These are phyloP conservation scores for Plasmodium falciparum DNA, from an alignment of 169 alveolate genomes.

Conservation along the genomic window DNA sequence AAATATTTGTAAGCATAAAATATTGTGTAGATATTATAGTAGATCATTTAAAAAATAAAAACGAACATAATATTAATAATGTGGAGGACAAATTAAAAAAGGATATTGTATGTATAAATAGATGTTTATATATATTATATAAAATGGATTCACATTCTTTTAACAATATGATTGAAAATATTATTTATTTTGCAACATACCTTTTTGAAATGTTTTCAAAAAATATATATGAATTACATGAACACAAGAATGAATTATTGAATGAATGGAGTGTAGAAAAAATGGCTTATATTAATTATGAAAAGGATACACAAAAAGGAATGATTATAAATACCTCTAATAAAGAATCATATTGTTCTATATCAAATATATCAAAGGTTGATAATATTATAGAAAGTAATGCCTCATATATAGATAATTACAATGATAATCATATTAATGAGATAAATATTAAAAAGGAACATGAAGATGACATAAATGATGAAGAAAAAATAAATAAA, in stretches of 20 bases:
- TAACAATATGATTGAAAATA: constrained; percentile 45
- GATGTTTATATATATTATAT: constrained; percentile 57
- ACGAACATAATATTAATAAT: constrained; percentile 1
- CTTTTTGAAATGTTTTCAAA: constrained; percentile 65
- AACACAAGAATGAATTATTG: constrained; percentile 26
- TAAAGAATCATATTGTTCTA: not conserved
- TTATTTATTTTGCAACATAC: constrained; percentile 71
- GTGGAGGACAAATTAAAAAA: constrained; percentile 23
- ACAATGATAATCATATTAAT: not conserved
- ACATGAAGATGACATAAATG: not conserved
- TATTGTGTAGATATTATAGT: constrained; percentile 42
- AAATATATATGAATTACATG: constrained; percentile 41
- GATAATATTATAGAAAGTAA: not conserved
- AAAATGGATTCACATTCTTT: constrained; percentile 23
- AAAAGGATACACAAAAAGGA: not conserved
- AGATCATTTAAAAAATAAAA: constrained; percentile 10
- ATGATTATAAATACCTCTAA: not conserved
- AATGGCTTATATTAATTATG: constrained; percentile 28
- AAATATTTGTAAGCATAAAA: constrained; percentile 30
- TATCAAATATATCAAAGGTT: not conserved
- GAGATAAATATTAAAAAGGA: not conserved
- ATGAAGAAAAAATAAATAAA: not conserved
- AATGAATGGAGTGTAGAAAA: constrained; percentile 56
- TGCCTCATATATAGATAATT: too few relatives aligned
- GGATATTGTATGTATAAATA: constrained; percentile 45